Evolutionary conservation across 2,329 filamentous ascomycete genomes (phyloP).

Genomic region (Helotiales sp.): DNA sequence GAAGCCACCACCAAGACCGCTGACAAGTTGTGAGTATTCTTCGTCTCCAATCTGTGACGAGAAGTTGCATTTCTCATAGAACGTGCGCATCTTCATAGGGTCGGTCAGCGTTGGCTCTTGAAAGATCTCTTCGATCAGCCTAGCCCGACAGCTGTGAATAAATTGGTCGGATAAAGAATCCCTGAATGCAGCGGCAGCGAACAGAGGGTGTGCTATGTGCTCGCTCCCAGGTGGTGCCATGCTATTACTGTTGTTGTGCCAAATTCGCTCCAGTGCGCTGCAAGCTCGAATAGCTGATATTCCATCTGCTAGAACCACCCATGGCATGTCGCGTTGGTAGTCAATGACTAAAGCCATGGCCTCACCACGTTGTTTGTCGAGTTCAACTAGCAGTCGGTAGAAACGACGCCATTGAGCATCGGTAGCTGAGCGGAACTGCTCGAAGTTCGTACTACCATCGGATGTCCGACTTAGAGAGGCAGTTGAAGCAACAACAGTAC

Average conservation of each 20-base stretch:
- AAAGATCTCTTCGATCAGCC: slow-evolving; percentile 71
- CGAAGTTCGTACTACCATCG: slow-evolving; percentile 70
- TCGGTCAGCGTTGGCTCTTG: slow-evolving; percentile 70
- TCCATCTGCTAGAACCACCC: slow-evolving; percentile 82
- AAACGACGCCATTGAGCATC: slow-evolving; percentile 89
- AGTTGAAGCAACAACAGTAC: slow-evolving; percentile 68
- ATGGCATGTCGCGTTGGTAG: slow-evolving; percentile 67
- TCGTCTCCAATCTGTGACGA: slow-evolving; percentile 80
- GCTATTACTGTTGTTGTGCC: slow-evolving; percentile 64
- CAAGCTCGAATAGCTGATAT: slow-evolving; percentile 78
- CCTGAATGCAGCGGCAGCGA: slow-evolving; percentile 69
- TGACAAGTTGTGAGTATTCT: slow-evolving; percentile 69
- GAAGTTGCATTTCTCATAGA: slow-evolving; percentile 79
- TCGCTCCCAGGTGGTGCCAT: slow-evolving; percentile 50
- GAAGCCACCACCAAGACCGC: slow-evolving; percentile 66
- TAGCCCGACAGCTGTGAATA: slow-evolving; percentile 64
- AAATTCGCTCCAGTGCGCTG: slow-evolving; percentile 73
- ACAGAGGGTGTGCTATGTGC: slow-evolving; percentile 62
- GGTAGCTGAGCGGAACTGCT: slow-evolving; percentile 70
- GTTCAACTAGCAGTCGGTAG: slow-evolving; percentile 79
- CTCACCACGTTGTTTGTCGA: slow-evolving; percentile 84
- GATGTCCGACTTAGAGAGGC: slow-evolving; percentile 62
- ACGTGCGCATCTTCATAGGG: slow-evolving; percentile 71
- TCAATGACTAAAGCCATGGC: slow-evolving; percentile 79
- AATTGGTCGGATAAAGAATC: slow-evolving; percentile 70